Conservation (phyloP, 108 stramenopile species). For the Fistulifera pelliculosa region DNA sequence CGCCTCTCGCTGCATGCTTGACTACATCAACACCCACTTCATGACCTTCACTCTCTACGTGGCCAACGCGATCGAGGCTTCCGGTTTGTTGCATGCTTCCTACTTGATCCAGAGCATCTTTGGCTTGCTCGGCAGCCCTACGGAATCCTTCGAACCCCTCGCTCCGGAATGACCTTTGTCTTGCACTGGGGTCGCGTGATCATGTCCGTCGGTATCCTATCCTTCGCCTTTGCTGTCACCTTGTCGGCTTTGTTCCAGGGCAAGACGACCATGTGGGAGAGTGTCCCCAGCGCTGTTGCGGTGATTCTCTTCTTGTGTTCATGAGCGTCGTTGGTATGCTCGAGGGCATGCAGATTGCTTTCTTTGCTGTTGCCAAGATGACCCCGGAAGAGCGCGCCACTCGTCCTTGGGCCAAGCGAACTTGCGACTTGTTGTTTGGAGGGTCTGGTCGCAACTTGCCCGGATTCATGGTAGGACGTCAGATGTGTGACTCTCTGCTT, state of each 20-base stretch:
- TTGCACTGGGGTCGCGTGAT: slow-evolving; percentile 49
- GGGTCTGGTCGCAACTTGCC: slow-evolving; percentile 53
- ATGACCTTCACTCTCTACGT: slow-evolving; percentile 45
- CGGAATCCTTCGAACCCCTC: slow-evolving; percentile 48
- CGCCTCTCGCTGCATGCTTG: slow-evolving; percentile 48
- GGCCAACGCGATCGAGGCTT: slow-evolving; percentile 49
- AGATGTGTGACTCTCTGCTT: slow-evolving; percentile 22
- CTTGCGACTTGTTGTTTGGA: slow-evolving; percentile 37
- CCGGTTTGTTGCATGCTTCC: slow-evolving; percentile 58
- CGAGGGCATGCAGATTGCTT: slow-evolving; percentile 85
- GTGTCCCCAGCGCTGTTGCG: slow-evolving; percentile 36
- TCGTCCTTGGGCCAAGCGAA: slow-evolving; percentile 16
- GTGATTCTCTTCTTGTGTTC: slow-evolving; percentile 61
- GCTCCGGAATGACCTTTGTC: slow-evolving; percentile 17
- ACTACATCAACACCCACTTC: slow-evolving; percentile 68
- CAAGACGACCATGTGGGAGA: slow-evolving; percentile 46
- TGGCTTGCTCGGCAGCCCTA: slow-evolving; percentile 24
- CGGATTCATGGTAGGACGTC: slow-evolving; percentile 55
- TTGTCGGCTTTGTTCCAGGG: slow-evolving; percentile 37
- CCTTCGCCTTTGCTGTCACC: slow-evolving; percentile 43
- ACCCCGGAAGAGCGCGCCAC: slow-evolving; percentile 22
- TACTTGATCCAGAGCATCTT: slow-evolving; percentile 55
- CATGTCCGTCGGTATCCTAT: slow-evolving; percentile 29
- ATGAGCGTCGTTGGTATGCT: slow-evolving; percentile 68
- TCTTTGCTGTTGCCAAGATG: slow-evolving; percentile 69